phyloP scores from a whole-genome alignment of 345 rosid genomes.

The Noccaea bulbosa region DNA sequence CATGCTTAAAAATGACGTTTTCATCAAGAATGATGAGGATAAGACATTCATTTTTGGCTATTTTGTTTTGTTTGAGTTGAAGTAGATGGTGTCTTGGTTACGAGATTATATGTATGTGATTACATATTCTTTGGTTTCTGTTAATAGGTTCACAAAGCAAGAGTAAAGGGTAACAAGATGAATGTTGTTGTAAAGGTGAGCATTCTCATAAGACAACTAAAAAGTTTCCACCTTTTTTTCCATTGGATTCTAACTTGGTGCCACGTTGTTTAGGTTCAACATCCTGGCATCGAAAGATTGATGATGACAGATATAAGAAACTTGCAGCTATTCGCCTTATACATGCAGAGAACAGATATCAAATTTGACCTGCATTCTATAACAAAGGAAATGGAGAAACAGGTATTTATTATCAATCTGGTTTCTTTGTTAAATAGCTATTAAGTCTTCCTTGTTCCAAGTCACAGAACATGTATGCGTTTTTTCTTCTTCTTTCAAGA shows the following conservation, averaged over 20 bases:
- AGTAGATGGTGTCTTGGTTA: background rate
- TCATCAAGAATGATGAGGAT: too few species aligned
- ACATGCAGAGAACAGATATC: conserved; percentile 89
- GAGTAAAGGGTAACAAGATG: conserved; percentile 65
- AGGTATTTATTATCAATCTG: conserved; percentile 50
- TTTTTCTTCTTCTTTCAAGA: conserved; percentile 49
- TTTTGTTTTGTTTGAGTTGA: background rate
- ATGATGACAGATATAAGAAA: conserved; percentile 97
- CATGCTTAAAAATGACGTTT: background rate
- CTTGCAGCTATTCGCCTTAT: conserved; percentile 87
- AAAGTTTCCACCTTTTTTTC: conserved; percentile 6
- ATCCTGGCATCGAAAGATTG: conserved; percentile 83
- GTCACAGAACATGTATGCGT: background rate
- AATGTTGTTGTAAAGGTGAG: conserved; percentile 93
- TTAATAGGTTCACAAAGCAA: conserved; percentile 85
- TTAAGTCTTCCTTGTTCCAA: conserved; percentile 13
- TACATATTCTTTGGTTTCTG: background rate
- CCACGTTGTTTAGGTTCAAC: conserved; percentile 74
- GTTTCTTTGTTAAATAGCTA: conserved; percentile 5
- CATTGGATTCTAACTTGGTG: conserved; percentile 34
- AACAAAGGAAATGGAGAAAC: conserved; percentile 93
- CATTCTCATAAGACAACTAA: conserved; percentile 24
- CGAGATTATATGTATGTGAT: background rate
- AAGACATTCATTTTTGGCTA: background rate
- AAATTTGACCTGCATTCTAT: conserved; percentile 83